Conservation (phyloP, 805 yeast species). For the Nakazawaea holstii region DNA sequence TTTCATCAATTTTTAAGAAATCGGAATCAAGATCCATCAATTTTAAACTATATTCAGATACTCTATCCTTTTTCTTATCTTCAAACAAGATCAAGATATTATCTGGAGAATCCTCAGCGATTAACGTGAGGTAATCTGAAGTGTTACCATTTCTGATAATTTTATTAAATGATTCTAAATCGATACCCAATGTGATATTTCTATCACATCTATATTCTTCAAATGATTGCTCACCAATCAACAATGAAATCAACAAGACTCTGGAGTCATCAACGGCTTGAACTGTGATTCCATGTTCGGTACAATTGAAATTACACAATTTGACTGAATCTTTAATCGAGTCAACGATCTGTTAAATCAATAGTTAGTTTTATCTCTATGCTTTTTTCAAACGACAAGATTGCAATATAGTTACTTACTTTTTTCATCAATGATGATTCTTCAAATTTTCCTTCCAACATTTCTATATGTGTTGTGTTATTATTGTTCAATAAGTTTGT, state of each 20-base stretch:
- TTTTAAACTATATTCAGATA: conserved; percentile 85
- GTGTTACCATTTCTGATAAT: conserved; percentile 88
- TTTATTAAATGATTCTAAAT: conserved; percentile 80
- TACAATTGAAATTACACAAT: conserved; percentile 93
- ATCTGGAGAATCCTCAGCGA: conserved; percentile 74
- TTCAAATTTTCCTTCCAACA: conserved; percentile 97
- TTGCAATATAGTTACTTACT: conserved; percentile 36
- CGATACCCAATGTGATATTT: conserved; percentile 86
- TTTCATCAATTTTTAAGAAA: conserved; percentile 87
- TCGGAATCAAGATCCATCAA: conserved; percentile 97
- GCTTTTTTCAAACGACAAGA: too few species aligned
- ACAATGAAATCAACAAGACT: conserved; percentile 82
- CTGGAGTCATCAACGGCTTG: conserved; percentile 98
- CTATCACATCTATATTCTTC: conserved; percentile 93
- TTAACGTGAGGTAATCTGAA: conserved; percentile 79
- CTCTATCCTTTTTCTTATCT: conserved; percentile 85
- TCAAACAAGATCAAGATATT: conserved; percentile 78
- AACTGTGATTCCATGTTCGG: conserved; percentile 90
- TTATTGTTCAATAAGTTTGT: neutral
- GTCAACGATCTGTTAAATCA: conserved; percentile 57
- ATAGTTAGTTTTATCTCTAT: too few species aligned
- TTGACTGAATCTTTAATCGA: conserved; percentile 93
- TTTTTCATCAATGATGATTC: conserved; percentile 89
- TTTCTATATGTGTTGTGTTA: conserved; percentile 20
- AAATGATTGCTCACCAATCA: conserved; percentile 86